A percentile compares a stretch with the other conserved stretches of the same genome.
These are phyloP conservation scores for Wickerhamiella hasegawae DNA, from an alignment of 805 yeast genomes.

Conservation along the genomic window DNA sequence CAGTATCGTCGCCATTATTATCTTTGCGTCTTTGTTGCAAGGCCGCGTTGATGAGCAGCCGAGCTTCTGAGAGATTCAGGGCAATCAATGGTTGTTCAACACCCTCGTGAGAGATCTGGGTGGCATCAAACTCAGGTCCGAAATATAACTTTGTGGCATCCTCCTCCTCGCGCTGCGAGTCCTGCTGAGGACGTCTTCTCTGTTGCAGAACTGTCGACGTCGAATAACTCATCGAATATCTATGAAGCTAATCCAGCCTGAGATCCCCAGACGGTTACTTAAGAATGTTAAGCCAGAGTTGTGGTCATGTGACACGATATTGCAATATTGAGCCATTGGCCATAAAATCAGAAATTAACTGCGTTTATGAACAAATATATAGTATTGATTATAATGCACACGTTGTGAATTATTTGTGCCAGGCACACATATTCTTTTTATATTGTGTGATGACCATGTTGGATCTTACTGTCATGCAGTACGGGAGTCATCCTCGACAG, in stretches of 20 bases:
- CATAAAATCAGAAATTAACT: too few relatives aligned
- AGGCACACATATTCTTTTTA: too few relatives aligned
- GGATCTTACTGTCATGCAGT: too few relatives aligned
- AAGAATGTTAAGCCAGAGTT: too few relatives aligned
- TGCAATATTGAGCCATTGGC: too few relatives aligned
- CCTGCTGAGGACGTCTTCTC: constrained; percentile 46
- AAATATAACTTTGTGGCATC: constrained; percentile 75
- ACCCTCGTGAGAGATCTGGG: constrained; percentile 70
- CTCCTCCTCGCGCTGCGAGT: constrained; percentile 47
- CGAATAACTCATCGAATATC: constrained; percentile 54
- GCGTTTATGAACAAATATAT: too few relatives aligned
- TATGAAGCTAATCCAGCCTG: too few relatives aligned
- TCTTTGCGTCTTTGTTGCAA: constrained; percentile 54
- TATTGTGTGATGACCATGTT: too few relatives aligned
- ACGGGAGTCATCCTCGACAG: neutral
- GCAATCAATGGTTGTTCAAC: constrained; percentile 64
- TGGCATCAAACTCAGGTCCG: constrained; percentile 83
- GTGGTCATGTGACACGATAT: too few relatives aligned
- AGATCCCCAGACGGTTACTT: too few relatives aligned
- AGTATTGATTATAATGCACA: too few relatives aligned
- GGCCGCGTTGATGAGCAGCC: constrained; percentile 81
- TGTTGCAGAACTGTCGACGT: constrained; percentile 77
- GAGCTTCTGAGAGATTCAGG: constrained; percentile 74
- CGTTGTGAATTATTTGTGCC: too few relatives aligned
- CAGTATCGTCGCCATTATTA: constrained; percentile 21